These are phyloP conservation scores for Coemansia sp. DNA, from an alignment of 192 early-diverging fungal genomes.

Conservation along the genomic window DNA sequence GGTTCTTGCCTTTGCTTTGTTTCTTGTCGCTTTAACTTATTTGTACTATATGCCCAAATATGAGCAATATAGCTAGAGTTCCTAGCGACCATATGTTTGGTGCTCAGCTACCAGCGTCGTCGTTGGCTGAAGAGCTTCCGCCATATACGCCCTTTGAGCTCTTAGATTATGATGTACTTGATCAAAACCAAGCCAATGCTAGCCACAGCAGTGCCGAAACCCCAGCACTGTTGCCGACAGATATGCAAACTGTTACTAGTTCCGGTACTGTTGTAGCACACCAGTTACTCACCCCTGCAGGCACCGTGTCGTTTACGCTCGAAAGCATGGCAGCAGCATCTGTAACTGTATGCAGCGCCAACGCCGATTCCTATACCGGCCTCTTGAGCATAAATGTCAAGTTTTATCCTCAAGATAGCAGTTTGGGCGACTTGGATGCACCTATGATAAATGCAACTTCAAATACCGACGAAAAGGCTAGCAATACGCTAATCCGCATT, in stretches of 20 bases:
- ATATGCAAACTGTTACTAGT: neutral
- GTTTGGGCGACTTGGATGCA: neutral
- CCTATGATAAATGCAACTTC: neutral
- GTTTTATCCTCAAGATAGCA: neutral
- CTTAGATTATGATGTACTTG: neutral
- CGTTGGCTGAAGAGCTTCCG: constrained; percentile 17
- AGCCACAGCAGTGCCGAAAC: neutral
- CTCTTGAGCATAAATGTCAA: neutral
- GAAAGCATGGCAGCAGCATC: constrained; percentile 4
- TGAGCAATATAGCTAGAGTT: neutral
- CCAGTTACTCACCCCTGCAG: constrained; percentile 13
- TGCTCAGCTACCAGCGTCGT: neutral
- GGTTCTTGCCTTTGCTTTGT: neutral
- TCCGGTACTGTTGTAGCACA: neutral
- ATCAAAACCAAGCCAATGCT: neutral
- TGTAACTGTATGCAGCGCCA: constrained; percentile 7
- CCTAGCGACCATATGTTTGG: neutral
- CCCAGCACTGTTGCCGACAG: neutral
- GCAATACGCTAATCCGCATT: neutral
- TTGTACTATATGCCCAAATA: neutral
- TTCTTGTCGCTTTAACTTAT: neutral
- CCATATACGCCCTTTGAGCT: constrained; percentile 26
- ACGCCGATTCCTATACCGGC: neutral
- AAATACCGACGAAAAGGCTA: neutral
- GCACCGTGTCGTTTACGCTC: constrained; percentile 10